phyloP scores from a whole-genome alignment of 768 basidiomycete species.

The Kwoniella sp. region DNA sequence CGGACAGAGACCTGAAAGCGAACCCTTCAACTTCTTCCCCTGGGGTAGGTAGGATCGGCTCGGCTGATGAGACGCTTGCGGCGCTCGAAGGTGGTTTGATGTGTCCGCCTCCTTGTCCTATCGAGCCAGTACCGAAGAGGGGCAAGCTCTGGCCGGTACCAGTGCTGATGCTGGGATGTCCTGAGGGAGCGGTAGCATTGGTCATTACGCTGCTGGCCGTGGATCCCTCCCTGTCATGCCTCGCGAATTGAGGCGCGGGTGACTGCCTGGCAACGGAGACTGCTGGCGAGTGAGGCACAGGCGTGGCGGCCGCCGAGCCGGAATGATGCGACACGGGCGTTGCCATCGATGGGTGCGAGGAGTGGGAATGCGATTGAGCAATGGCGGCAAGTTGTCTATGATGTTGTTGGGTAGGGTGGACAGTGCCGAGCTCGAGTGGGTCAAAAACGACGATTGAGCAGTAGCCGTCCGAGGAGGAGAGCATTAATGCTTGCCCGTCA shows the following conservation, averaged over 20 bases:
- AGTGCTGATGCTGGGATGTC: not conserved
- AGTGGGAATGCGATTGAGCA: slow-evolving; percentile 78
- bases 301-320: slow-evolving; percentile 33
- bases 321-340: slow-evolving; percentile 17
- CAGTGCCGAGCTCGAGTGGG: slow-evolving; percentile 72
- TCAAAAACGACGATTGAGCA: slow-evolving; percentile 91
- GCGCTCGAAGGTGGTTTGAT: slow-evolving; percentile 22
- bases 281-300: slow-evolving; percentile 45
- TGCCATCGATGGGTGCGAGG: slow-evolving; percentile 39
- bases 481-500: slow-evolving; percentile 87
- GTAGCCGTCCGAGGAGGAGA: slow-evolving; percentile 93
- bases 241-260: slow-evolving; percentile 31
- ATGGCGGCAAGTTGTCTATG: slow-evolving; percentile 87
- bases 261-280: slow-evolving; percentile 37
- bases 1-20: slow-evolving; percentile 11
- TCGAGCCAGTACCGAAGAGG: not conserved
- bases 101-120: not conserved
- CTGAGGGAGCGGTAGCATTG: slow-evolving; percentile 1
- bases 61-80: slow-evolving; percentile 32
- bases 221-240: slow-evolving; percentile 52
- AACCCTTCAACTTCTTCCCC: slow-evolving; percentile 32
- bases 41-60: slow-evolving; percentile 40
- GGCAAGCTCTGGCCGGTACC: not conserved
- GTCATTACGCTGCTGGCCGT: slow-evolving; percentile 24
- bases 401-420: slow-evolving; percentile 87